A percentile compares a stretch with the other conserved stretches of the same genome.
Conservation (phyloP, 208 protist species). For the Trypanosoma congolense region DNA sequence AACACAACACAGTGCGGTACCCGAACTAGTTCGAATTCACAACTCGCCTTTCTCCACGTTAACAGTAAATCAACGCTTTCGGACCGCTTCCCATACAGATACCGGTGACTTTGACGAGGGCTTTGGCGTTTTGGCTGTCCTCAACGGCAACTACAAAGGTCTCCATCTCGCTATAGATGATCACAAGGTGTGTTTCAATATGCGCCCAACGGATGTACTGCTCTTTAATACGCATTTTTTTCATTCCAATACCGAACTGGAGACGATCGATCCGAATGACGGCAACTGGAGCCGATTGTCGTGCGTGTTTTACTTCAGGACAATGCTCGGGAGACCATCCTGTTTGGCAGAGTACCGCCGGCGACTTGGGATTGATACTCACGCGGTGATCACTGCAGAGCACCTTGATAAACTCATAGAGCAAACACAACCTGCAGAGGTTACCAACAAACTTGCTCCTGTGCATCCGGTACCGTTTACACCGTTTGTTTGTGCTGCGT, state of each 20-base stretch:
- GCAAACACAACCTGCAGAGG: constrained; percentile 64
- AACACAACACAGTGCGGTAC: constrained; percentile 73
- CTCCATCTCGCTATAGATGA: constrained; percentile 68
- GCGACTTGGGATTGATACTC: constrained; percentile 38
- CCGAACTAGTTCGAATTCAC: constrained; percentile 85
- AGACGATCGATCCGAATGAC: constrained; percentile 33
- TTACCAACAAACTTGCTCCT: constrained; percentile 46
- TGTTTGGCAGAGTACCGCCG: constrained; percentile 72
- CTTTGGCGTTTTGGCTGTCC: constrained; percentile 74
- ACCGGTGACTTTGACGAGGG: constrained; percentile 88
- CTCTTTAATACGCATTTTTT: constrained; percentile 91
- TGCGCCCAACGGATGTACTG: constrained; percentile 83
- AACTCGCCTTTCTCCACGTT: constrained; percentile 85
- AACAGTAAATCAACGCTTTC: constrained; percentile 88
- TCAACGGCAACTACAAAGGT: constrained; percentile 84
- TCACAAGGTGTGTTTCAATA: constrained; percentile 58
- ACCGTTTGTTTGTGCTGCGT: constrained; percentile 40
- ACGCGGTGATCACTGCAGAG: constrained; percentile 9
- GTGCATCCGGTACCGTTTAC: constrained; percentile 40
- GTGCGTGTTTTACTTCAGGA: constrained; percentile 90
- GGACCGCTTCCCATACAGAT: constrained; percentile 87
- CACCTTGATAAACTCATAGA: constrained; percentile 24
- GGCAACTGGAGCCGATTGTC: constrained; percentile 66
- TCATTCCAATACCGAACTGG: constrained; percentile 88
- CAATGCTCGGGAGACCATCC: constrained; percentile 56